Evolutionary conservation across 2,329 filamentous ascomycete species (phyloP), one percentile per base, ranked within the genome.

Genomic region (Periglandula ipomoeae): DNA sequence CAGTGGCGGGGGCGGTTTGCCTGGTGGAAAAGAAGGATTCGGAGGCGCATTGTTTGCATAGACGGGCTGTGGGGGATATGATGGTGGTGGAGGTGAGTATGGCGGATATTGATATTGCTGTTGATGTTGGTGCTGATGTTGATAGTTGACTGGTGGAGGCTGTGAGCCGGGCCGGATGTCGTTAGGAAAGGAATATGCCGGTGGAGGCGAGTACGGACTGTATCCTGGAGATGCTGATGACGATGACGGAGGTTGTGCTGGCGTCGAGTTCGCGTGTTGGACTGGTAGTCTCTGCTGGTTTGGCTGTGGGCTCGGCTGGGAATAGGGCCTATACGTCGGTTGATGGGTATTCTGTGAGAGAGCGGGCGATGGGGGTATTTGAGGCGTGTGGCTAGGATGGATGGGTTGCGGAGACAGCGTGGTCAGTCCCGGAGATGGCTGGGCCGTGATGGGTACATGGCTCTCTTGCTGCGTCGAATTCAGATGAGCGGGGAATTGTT

Each of bases 1-100:
- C 9, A 63, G 53, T 22, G 61, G 58, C 17, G 60, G 60, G 9
- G 56, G 54, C 8, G 55, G 50, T 15, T 47, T 44, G 17, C 17
- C 27, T 11, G 30, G 32, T 11, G 45, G 43, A n/a, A 38, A 34
- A n/a, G 43, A 19, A 19, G 48, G 38, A 26, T 44, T 47, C 5
- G 41, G 37, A 13, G 47, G 46, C 9, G 30, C 37, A 46, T 42
- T 9, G 11, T 48, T 6, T 2, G 50, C 49, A 26, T 51, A 53
- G 3, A 46, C 50, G n/a, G 50, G 50, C 38, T 54, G 54, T 15
- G 32, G 13, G 13, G 50, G 52, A 34, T 50, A 51, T 9, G 37
- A 37, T 17, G 37, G 50, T 15, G 45, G 20, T 5, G 48, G 46
- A 26, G 50, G 48, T 8, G 44, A 32, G 35, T 22, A 27, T 3